Base-by-base conservation (phyloP, 2,329 filamentous ascomycete species). In the Zelopaecilomyces penicillatus region DNA sequence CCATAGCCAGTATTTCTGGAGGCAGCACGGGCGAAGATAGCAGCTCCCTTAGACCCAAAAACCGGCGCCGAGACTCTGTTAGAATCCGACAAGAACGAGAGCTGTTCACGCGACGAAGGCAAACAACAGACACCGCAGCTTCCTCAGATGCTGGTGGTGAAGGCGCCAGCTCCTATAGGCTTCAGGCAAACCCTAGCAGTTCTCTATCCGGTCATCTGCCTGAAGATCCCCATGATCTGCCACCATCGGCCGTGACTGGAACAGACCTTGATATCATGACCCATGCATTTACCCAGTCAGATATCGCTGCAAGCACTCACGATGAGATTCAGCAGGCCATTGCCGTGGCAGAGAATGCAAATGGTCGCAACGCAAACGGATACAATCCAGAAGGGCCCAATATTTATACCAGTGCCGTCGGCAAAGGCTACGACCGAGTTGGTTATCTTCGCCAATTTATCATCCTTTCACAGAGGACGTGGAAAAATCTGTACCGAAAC, bases 401-500 rank as follows among this genome's bases (percentile, higher is more conserved):
- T 50, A 68, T 74, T 36, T 67, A 73, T 50, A 60, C 65, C 28
- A 75, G 75, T 42, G 76, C 76, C 6, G 78, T 88, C 53, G 80
- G 91, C 50, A 85, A 81, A 59, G 85, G 87, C 12, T 96, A 94
- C 64, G 78, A 81, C 46, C 87, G 93, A 47, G 76, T 96, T 46
- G 82, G 91, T 39, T 82, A 90, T 53, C 57, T 76, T 6, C 76
- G 83, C 37, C 93, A 98, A 64, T 97, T 98, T 65, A 60, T 83
- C 44, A 96, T 98, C 54, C 73, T 98, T 9, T 95, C 91, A 0
- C 77, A 82, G 56, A 81, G 93, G 38, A 98, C 93, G 0, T 98
- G 91, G 91, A 89, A 86, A 60, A 98, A 98, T 60, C 75, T 98
- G 5, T 97, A 98, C 70, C 83, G 93, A 46, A 96, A 98, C 63